Evolutionary conservation across 768 basidiomycete genomes (phyloP), one percentile per base, ranked within the genome.

Genomic region (Royoungia palumana): DNA sequence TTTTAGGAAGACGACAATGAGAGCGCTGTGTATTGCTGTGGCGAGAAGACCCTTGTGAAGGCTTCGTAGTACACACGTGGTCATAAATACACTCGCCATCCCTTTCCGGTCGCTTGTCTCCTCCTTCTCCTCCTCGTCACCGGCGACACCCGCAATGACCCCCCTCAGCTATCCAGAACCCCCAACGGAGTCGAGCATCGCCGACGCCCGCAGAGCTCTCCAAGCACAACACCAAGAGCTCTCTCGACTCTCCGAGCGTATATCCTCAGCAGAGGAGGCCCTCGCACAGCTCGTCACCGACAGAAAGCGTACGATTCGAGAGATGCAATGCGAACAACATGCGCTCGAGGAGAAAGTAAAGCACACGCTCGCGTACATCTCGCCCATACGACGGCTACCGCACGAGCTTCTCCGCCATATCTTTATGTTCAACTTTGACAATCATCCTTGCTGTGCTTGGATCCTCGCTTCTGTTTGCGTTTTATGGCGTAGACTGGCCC

Each of bases 401-500:
- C 68, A 76, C 32, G 89, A 91, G 56, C 70, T 91, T n/a, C 73
- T 89, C 42, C 75, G 83, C 46, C 78, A 82, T 49, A 80, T 91
- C 57, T 91, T 91, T 60, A 61, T 80, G 52, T 78, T 79, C 68
- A 77, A 76, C 56, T 89, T 87, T 54, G 80, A 85, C 47, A 78
- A 80, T 46, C 75, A 85, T 62, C 78, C 84, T n/a, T 84, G 82
- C 59, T 81, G 79, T 59, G 83, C 85, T 7, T 90, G 88, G 88
- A 77, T 83, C 20, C 75, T 89, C 35, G 75, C 85, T 4, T 77
- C 84, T 0, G 86, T 89, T 4, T 87, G 80, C 54, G 62, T 74
- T 7, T 69, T 76, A 14, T 90, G 88, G 88, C 73, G 88, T 44
- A 71, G 75, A 43, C 71, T 87, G 35, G 79, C 79, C 4, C 68